A percentile compares a stretch with the other conserved stretches of the same genome.
Evolutionary conservation across 768 basidiomycete genomes (phyloP).

Genomic region (Tylopilus rubrobrunneus): DNA sequence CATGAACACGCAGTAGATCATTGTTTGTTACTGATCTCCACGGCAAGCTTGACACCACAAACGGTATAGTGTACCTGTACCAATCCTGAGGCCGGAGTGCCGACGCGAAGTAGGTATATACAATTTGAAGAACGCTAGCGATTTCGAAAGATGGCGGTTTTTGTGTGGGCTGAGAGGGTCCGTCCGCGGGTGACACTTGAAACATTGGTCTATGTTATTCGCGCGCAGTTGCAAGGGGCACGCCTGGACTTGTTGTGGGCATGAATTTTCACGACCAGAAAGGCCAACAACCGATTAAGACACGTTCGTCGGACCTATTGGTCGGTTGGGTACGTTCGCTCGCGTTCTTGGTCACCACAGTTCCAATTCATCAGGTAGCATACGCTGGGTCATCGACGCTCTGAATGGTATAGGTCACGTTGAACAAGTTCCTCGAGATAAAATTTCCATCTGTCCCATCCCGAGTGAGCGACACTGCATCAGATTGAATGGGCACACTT

Average conservation of each 20-base stretch:
- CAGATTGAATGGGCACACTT: slow-evolving; percentile 10
- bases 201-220: background rate
- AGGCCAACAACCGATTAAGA: too few relatives aligned
- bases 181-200: too few relatives aligned
- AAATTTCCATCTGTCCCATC: slow-evolving; percentile 41
- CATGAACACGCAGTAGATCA: background rate
- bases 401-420: slow-evolving; percentile 37
- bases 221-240: background rate
- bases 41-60: too few relatives aligned
- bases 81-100: too few relatives aligned
- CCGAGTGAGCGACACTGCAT: background rate
- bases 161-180: background rate
- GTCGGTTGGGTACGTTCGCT: too few relatives aligned
- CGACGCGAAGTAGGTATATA: too few relatives aligned
- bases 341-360: too few relatives aligned
- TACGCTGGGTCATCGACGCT: slow-evolving; percentile 40
- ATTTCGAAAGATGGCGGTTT: background rate
- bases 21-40: background rate
- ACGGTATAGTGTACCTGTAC: too few relatives aligned
- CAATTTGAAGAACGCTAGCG: too few relatives aligned
- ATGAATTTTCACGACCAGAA: too few relatives aligned
- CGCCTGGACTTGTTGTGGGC: too few relatives aligned
- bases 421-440: slow-evolving; percentile 36
- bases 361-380: background rate
- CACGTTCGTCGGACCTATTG: too few relatives aligned